Conservation (phyloP, 1,284 basidiomycete genomes). For the Cutaneotrichosporon sp. region DNA sequence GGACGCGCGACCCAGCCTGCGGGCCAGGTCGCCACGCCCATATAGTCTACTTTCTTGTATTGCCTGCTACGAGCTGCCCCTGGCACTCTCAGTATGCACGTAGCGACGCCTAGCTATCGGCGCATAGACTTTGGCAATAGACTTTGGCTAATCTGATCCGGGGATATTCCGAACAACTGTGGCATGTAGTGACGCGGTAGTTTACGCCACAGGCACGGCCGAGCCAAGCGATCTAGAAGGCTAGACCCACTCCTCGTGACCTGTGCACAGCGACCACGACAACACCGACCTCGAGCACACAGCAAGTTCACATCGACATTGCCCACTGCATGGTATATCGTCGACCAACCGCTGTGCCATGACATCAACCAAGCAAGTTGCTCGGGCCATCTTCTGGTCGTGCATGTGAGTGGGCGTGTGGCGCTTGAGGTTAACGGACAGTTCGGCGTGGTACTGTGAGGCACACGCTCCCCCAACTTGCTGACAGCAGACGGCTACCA, state of each 20-base stretch:
- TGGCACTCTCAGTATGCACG: too few relatives aligned
- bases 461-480: neutral
- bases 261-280: neutral
- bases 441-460: constrained; percentile 47
- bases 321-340: neutral
- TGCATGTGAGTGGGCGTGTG: constrained; percentile 22
- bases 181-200: neutral
- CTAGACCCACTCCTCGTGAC: too few relatives aligned
- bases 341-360: neutral
- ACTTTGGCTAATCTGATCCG: neutral
- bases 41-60: too few relatives aligned
- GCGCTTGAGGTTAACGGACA: constrained; percentile 22
- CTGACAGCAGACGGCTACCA: constrained; percentile 53
- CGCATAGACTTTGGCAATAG: too few relatives aligned
- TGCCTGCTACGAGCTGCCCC: too few relatives aligned
- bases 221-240: too few relatives aligned
- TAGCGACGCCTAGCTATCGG: too few relatives aligned
- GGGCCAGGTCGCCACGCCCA: too few relatives aligned
- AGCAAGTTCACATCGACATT: neutral
- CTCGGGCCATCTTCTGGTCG: constrained; percentile 21
- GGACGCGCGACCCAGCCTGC: too few relatives aligned
- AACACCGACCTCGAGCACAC: too few relatives aligned
- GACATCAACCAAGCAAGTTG: neutral
- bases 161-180: neutral
- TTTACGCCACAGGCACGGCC: neutral